These are phyloP conservation scores for Plectosphaerella cucumerina DNA, from an alignment of 2,329 filamentous ascomycete genomes.

Conservation along the genomic window DNA sequence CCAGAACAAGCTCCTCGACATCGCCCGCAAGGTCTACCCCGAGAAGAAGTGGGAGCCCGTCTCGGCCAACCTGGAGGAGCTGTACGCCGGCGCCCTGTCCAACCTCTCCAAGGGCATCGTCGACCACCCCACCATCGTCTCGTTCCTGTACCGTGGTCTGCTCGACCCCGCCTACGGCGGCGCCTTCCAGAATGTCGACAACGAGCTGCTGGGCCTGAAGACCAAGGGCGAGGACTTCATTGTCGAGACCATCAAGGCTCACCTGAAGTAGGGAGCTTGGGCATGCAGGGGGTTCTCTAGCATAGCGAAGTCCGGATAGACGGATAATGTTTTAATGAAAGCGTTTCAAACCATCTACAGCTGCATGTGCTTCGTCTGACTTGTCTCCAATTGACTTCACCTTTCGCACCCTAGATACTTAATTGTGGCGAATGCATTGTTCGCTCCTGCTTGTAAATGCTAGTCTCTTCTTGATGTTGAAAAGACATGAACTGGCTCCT, in stretches of 20 bases:
- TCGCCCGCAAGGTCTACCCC: conserved; percentile 21
- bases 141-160: conserved; percentile 26
- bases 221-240: background rate
- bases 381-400: no score
- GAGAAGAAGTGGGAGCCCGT: conserved; percentile 42
- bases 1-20: conserved; percentile 44
- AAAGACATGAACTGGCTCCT: no score
- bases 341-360: background rate
- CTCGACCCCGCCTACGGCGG: conserved; percentile 25
- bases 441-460: no score
- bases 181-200: conserved; percentile 33
- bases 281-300: no score
- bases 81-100: conserved; percentile 20
- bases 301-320: no score
- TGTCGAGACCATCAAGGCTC: background rate
- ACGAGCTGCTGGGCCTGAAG: conserved; percentile 40
- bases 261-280: background rate
- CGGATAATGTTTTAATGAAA: background rate
- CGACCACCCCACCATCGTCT: conserved; percentile 22
- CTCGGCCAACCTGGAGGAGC: conserved; percentile 22
- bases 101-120: conserved; percentile 23
- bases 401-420: no score
- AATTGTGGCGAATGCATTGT: no score
- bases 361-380: background rate
- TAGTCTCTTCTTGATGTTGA: no score